Conservation (phyloP, 129 eudicot species). For the Kitagawia praeruptora region DNA sequence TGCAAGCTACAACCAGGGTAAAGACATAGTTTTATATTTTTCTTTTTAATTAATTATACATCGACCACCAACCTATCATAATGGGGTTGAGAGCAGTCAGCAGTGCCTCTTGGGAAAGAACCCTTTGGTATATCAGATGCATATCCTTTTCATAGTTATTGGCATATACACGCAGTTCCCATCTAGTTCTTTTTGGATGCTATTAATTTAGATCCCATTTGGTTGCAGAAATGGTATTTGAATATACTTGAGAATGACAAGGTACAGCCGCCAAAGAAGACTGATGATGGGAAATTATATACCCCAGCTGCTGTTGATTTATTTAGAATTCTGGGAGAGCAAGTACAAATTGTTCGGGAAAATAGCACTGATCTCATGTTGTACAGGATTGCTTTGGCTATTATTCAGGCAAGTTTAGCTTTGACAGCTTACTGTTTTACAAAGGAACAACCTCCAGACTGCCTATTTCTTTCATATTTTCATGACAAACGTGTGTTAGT, state of each 20-base stretch:
- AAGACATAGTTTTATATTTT: neutral
- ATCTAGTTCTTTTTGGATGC: neutral
- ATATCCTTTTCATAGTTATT: neutral
- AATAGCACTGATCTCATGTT: conserved; percentile 96
- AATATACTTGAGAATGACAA: conserved; percentile 96
- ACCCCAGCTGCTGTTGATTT: conserved; percentile 99
- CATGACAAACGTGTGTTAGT: neutral
- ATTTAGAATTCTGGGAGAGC: conserved; percentile 92
- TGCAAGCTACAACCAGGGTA: conserved; percentile 98
- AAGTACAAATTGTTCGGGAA: conserved; percentile 91
- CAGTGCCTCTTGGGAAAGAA: neutral
- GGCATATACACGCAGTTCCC: neutral
- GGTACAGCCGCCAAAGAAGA: conserved; percentile 85
- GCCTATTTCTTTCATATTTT: neutral
- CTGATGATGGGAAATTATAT: conserved; percentile 92
- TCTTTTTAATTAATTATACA: neutral
- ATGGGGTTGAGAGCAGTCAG: neutral
- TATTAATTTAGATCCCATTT: neutral
- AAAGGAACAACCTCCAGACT: neutral
- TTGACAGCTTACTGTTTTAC: neutral
- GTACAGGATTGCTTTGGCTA: conserved; percentile 88
- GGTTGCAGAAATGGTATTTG: conserved; percentile 84
- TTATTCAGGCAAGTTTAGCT: conserved; percentile 75
- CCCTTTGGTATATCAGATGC: neutral
- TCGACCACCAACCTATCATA: neutral